These are phyloP conservation scores for Cadophora sp. DNA, from an alignment of 2,329 filamentous ascomycete genomes.

Conservation along the genomic window DNA sequence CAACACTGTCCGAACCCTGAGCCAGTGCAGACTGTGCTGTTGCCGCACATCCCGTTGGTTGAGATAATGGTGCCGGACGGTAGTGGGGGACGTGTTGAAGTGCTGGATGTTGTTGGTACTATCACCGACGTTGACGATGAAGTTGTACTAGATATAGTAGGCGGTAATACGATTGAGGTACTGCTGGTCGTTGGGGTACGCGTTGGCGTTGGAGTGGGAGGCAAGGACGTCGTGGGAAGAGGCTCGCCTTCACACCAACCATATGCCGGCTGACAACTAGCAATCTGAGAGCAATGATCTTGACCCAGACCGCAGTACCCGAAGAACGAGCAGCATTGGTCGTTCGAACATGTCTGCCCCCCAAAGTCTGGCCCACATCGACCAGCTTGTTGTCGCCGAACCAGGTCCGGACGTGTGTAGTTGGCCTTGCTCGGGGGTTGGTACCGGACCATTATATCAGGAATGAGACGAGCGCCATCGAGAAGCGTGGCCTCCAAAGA, in stretches of 20 bases:
- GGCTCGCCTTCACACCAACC: constrained; percentile 13
- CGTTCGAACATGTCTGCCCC: constrained; percentile 34
- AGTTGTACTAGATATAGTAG: neutral
- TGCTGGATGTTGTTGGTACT: constrained; percentile 12
- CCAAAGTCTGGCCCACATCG: constrained; percentile 13
- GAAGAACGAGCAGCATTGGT: constrained; percentile 28
- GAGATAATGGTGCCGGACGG: constrained; percentile 9
- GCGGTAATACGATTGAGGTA: neutral
- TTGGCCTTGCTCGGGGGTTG: constrained; percentile 5
- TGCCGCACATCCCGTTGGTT: constrained; percentile 27
- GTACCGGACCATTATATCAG: neutral
- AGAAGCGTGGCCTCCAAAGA: neutral
- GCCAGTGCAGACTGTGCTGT: constrained; percentile 19
- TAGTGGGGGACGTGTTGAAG: neutral
- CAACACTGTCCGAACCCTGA: constrained; percentile 29
- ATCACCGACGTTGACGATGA: neutral
- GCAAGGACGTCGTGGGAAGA: neutral
- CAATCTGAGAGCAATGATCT: constrained; percentile 2
- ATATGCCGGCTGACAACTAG: constrained; percentile 14
- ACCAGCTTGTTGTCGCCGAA: constrained; percentile 7
- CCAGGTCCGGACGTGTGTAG: constrained; percentile 5
- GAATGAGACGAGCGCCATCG: constrained; percentile 1
- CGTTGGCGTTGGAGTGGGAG: constrained; percentile 5
- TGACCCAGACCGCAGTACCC: constrained; percentile 25
- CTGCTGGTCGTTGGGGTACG: neutral